Conservation (phyloP, 164 flowering plant species). For the Cinnamomum chago region DNA sequence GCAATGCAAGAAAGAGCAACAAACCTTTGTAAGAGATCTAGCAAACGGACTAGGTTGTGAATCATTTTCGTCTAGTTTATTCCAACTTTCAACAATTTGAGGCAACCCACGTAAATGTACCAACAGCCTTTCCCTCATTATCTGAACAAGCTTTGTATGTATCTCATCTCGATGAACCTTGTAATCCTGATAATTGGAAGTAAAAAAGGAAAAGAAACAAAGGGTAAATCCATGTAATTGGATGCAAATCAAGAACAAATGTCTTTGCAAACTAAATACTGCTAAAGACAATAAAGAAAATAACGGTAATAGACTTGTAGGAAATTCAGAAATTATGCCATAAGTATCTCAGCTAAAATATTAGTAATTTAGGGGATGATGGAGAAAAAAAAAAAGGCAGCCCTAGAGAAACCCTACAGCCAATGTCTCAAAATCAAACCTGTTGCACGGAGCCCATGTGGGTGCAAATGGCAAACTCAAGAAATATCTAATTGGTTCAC, state of each 20-base stretch:
- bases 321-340: neutral
- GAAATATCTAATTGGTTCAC: no score
- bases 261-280: neutral
- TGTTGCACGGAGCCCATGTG: no score
- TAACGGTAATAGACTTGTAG: neutral
- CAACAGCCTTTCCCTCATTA: constrained; percentile 92
- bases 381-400: neutral
- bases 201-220: neutral
- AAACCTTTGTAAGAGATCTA: constrained; percentile 82
- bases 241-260: neutral
- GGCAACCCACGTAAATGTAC: constrained; percentile 83
- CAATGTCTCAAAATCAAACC: neutral
- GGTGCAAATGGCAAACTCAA: no score
- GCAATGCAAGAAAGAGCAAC: neutral
- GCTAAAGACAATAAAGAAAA: neutral
- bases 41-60: constrained; percentile 93
- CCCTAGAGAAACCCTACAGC: neutral
- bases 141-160: constrained; percentile 92
- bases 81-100: constrained; percentile 90
- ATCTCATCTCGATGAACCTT: constrained; percentile 94
- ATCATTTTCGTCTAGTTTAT: constrained; percentile 74
- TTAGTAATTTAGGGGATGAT: neutral
- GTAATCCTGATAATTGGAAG: constrained; percentile 53
- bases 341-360: neutral
- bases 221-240: neutral